These are phyloP conservation scores for Albifimbria verrucaria DNA, from an alignment of 2,329 filamentous ascomycete species.

Conservation along the genomic window DNA sequence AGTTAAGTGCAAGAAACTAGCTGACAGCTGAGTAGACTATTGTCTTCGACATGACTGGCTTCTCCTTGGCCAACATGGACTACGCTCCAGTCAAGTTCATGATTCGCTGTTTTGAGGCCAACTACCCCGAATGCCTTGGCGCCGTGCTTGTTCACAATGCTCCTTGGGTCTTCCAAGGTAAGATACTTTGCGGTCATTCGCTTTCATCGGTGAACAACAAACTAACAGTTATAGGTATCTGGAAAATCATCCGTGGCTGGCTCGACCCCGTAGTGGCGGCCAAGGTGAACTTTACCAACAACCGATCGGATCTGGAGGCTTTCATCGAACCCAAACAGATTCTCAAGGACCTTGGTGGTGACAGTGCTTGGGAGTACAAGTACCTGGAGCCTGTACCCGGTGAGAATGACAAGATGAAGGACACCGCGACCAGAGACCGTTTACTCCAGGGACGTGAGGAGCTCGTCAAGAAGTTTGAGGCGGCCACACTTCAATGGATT, in stretches of 20 bases:
- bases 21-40: conserved; percentile 59
- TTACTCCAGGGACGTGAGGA: conserved; percentile 61
- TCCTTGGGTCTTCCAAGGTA: conserved; percentile 94
- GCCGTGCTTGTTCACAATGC: conserved; percentile 91
- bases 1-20: neutral
- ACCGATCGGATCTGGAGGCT: conserved; percentile 69
- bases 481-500: conserved; percentile 74
- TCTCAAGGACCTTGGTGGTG: conserved; percentile 79
- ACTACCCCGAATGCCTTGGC: conserved; percentile 92
- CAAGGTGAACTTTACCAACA: conserved; percentile 93
- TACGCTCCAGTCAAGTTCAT: conserved; percentile 98
- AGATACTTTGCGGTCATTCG: conserved; percentile 24
- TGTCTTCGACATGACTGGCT: conserved; percentile 93
- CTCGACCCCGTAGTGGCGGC: conserved; percentile 91
- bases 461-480: conserved; percentile 72
- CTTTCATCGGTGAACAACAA: neutral
- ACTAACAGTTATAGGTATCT: conserved; percentile 62
- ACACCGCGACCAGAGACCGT: conserved; percentile 57
- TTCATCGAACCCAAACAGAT: conserved; percentile 72
- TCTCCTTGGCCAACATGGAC: conserved; percentile 96
- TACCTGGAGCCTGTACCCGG: conserved; percentile 73
- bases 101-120: conserved; percentile 99
- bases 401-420: conserved; percentile 75
- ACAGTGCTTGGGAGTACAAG: conserved; percentile 78
- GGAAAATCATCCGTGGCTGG: conserved; percentile 94